phyloP scores from a whole-genome alignment of 345 rosid genomes.

The Gossypium ekmanianum region DNA sequence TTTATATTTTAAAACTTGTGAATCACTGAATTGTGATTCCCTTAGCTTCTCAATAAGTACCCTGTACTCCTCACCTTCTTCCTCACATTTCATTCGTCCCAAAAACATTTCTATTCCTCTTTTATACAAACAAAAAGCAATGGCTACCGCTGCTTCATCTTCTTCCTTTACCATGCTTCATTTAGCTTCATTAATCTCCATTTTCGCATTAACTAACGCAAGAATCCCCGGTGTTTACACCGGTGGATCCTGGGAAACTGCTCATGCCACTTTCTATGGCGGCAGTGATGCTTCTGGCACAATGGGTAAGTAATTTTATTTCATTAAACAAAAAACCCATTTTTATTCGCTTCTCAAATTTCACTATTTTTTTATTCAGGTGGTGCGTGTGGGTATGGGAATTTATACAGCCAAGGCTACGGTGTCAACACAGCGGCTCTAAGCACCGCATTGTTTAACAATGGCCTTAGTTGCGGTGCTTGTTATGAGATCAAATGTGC shows the following conservation, averaged over 20 bases:
- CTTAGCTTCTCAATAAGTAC: too few relatives aligned
- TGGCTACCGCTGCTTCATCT: neutral
- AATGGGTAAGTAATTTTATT: slow-evolving; percentile 39
- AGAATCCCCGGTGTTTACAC: slow-evolving; percentile 49
- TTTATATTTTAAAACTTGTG: too few relatives aligned
- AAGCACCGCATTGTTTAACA: slow-evolving; percentile 90
- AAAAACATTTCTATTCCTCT: too few relatives aligned
- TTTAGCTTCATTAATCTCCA: slow-evolving; percentile 9
- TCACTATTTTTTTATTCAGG: slow-evolving; percentile 33
- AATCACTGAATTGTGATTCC: too few relatives aligned
- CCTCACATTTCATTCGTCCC: too few relatives aligned
- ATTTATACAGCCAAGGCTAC: slow-evolving; percentile 91
- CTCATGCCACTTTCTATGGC: slow-evolving; percentile 75
- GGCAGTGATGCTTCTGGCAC: slow-evolving; percentile 70
- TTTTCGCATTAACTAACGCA: slow-evolving; percentile 23
- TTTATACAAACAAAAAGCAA: too few relatives aligned
- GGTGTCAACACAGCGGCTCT: slow-evolving; percentile 95
- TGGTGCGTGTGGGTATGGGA: slow-evolving; percentile 97
- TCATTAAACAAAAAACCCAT: neutral
- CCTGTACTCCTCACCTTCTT: too few relatives aligned
- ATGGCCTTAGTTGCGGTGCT: slow-evolving; percentile 84
- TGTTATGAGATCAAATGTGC: slow-evolving; percentile 86
- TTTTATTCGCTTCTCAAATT: neutral
- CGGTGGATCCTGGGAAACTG: slow-evolving; percentile 50
- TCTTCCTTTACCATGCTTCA: slow-evolving; percentile 10